phyloP scores from a whole-genome alignment of 331 rosid species.

The Phaseolus coccineus region DNA sequence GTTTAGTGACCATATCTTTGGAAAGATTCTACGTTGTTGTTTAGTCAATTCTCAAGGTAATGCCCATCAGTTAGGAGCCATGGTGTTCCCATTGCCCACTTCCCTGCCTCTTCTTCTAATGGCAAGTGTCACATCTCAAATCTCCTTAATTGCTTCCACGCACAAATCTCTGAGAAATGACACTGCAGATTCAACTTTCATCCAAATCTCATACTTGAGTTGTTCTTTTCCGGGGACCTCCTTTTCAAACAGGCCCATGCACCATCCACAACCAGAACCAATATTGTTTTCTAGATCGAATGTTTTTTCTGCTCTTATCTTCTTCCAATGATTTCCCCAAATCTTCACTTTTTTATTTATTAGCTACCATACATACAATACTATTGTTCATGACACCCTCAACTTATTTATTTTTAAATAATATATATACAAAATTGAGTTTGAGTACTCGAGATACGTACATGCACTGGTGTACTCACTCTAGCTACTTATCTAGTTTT shows the following conservation, averaged over 20 bases:
- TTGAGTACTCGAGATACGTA: too few relatives aligned
- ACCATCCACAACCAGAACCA: background rate
- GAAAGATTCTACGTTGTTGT: slow-evolving; percentile 41
- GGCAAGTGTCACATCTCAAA: slow-evolving; percentile 33
- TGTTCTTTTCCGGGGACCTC: slow-evolving; percentile 15
- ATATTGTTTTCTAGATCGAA: slow-evolving; percentile 7
- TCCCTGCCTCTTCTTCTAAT: slow-evolving; percentile 2
- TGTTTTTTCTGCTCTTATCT: slow-evolving; percentile 21
- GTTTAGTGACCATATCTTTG: slow-evolving; percentile 33
- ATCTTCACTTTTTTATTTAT: background rate
- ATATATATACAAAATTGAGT: too few relatives aligned
- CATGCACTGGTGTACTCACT: too few relatives aligned
- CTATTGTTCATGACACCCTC: too few relatives aligned
- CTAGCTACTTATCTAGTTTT: too few relatives aligned
- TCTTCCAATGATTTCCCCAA: background rate
- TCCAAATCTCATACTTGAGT: background rate
- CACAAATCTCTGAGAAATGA: slow-evolving; percentile 33
- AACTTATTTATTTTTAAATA: too few relatives aligned
- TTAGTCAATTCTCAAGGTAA: slow-evolving; percentile 41
- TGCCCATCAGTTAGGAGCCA: slow-evolving; percentile 21
- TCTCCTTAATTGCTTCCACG: slow-evolving; percentile 34
- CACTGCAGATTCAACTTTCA: slow-evolving; percentile 1
- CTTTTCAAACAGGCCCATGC: background rate
- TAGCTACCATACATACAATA: background rate
- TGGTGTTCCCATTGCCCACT: slow-evolving; percentile 27